Base-by-base conservation (phyloP, 768 basidiomycete genomes). In the Gymnopilus junonius region DNA sequence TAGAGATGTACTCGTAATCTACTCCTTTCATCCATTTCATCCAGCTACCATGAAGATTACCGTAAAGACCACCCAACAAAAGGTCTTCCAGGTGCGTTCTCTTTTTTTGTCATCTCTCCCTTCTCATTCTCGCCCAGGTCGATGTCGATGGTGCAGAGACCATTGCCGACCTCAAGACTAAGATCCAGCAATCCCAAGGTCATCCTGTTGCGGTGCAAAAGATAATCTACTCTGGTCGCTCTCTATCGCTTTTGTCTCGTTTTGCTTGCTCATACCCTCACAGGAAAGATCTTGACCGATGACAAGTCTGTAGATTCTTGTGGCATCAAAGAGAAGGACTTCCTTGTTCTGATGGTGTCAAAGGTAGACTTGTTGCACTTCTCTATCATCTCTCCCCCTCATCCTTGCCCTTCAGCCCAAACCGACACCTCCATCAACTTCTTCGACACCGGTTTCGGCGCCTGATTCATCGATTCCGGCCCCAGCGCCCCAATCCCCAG, bases 261-360 rank as follows among this genome's bases (percentile, higher is more conserved):
- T 56, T 32, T 23, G 61, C 23, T 35, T 45, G 17, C 53, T 69
- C 61, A 63, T 43, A 14, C 39, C 2, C 4, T 21, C 65, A 25
- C 73, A 97, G 97, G 97, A 58, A 96, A 97, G 83, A 91, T 99
- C 50, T 84, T 99, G 21, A 73, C 86, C 10, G 95, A 99, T 75
- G 86, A 88, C 62, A 96, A 95, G 81, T 91, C 91, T 1, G 85
- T 99, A 35, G 92, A 85, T 69, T 90, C 92, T 48, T 92, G 91
- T 71, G 87, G 91, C 58, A 93, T 99, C 82, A 96, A 97, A 80
- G 97, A 99, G 78, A 99, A 97, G 81, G 97, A 97, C 76, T 99
- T 99, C 80, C 80, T 99, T 63, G 97, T 99, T n/a, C 87, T 99
- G 43, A 99, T 99, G 97, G 93, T 98, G 34, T 87, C 95, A 55